Evolutionary conservation across 805 yeast species (phyloP).

Genomic region (Kregervanrija pseudodelftensis): DNA sequence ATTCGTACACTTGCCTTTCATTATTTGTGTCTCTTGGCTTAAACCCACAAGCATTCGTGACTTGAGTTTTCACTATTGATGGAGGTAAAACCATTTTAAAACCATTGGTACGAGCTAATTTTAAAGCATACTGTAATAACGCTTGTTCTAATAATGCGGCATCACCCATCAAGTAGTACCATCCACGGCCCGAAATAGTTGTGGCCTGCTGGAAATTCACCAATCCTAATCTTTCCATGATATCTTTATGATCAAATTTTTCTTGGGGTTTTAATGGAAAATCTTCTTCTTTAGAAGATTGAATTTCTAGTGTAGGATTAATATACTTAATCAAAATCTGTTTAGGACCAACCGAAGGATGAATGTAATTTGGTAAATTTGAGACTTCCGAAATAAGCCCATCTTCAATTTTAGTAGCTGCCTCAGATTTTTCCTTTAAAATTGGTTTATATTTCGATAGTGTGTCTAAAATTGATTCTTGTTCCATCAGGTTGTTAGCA

Average conservation of each 20-base stretch:
- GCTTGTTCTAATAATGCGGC: slow-evolving; percentile 92
- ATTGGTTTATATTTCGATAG: slow-evolving; percentile 23
- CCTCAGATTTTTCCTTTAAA: slow-evolving; percentile 22
- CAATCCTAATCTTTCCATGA: slow-evolving; percentile 61
- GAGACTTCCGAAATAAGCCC: slow-evolving; percentile 36
- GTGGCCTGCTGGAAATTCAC: slow-evolving; percentile 71
- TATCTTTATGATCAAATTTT: slow-evolving; percentile 53
- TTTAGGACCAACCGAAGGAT: slow-evolving; percentile 35
- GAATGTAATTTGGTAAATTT: slow-evolving; percentile 57
- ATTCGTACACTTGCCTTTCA: slow-evolving; percentile 76
- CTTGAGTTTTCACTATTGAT: slow-evolving; percentile 68
- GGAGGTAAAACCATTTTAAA: slow-evolving; percentile 78
- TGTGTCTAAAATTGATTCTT: slow-evolving; percentile 8
- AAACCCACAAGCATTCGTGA: slow-evolving; percentile 88
- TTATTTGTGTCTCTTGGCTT: slow-evolving; percentile 83
- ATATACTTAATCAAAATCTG: slow-evolving; percentile 45
- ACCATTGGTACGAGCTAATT: slow-evolving; percentile 57
- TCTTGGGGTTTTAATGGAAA: slow-evolving; percentile 15
- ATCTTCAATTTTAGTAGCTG: slow-evolving; percentile 26
- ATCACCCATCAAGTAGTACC: slow-evolving; percentile 78
- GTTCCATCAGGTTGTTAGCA: slow-evolving; percentile 6
- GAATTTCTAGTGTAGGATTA: slow-evolving; percentile 33
- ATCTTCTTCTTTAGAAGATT: slow-evolving; percentile 8
- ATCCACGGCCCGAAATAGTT: slow-evolving; percentile 71
- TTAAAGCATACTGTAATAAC: slow-evolving; percentile 68